These are phyloP conservation scores for Catharanthus roseus DNA, from an alignment of 257 asterid genomes.

Conservation along the genomic window DNA sequence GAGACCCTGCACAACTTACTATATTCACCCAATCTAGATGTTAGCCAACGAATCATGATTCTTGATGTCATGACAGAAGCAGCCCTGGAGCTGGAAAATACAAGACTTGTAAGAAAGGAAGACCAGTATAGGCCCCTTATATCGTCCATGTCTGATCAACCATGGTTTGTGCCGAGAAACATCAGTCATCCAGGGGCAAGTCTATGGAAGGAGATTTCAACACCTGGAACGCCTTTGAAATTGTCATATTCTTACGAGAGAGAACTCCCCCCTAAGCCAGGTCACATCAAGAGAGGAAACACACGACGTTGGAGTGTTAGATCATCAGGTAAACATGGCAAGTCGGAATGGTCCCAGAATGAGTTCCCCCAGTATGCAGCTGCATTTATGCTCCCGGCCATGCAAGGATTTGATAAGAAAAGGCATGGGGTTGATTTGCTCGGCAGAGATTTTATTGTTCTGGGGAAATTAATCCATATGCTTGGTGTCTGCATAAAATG, in stretches of 20 bases:
- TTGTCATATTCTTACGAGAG: constrained; percentile 91
- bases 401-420: constrained; percentile 85
- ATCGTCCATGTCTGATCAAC: constrained; percentile 55
- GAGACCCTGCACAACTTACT: constrained; percentile 62
- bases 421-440: constrained; percentile 89
- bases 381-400: constrained; percentile 90
- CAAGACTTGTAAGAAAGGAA: constrained; percentile 40
- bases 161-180: constrained; percentile 77
- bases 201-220: constrained; percentile 75
- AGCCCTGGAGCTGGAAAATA: constrained; percentile 80
- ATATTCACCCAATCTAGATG: constrained; percentile 81
- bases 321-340: constrained; percentile 27
- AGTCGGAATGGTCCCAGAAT: constrained; percentile 50
- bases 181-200: constrained; percentile 71
- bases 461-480: constrained; percentile 83
- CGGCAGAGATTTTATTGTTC: constrained; percentile 77
- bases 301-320: constrained; percentile 69
- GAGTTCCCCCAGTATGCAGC: constrained; percentile 85
- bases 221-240: constrained; percentile 62
- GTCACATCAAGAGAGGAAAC: constrained; percentile 55
- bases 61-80: constrained; percentile 84
- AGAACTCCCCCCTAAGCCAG: constrained; percentile 63
- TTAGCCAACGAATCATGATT: constrained; percentile 88
- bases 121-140: constrained; percentile 36
- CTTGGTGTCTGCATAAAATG: constrained; percentile 91